These are phyloP conservation scores for Ambispora gerdemannii DNA, from an alignment of 192 early-diverging fungal species.

Conservation along the genomic window DNA sequence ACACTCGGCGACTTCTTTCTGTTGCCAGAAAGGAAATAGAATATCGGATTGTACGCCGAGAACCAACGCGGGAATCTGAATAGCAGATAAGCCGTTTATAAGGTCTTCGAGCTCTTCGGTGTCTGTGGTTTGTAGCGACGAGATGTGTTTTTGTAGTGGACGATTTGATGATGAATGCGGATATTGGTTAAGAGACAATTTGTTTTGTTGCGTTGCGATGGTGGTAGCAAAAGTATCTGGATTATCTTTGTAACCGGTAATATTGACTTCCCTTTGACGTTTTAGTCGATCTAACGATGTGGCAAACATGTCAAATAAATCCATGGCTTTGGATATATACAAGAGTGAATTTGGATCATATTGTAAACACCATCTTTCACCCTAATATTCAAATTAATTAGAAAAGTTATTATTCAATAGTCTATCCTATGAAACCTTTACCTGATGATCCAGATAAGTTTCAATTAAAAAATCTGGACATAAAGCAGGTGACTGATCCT, in stretches of 20 bases:
- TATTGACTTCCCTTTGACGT: constrained; percentile 43
- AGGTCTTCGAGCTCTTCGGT: constrained; percentile 52
- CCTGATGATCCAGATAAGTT: constrained; percentile 88
- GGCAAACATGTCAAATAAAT: constrained; percentile 92
- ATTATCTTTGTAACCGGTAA: constrained; percentile 28
- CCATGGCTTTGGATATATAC: constrained; percentile 97
- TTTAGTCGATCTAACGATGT: constrained; percentile 46
- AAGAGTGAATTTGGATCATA: constrained; percentile 93
- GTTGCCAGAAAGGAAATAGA: constrained; percentile 92
- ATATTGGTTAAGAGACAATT: constrained; percentile 17
- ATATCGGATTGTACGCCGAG: constrained; percentile 95
- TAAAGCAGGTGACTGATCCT: constrained; percentile 70
- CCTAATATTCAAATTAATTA: constrained; percentile 43
- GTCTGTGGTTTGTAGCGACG: constrained; percentile 15
- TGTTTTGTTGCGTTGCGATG: constrained; percentile 27
- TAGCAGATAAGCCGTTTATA: constrained; percentile 63
- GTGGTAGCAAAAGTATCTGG: constrained; percentile 33
- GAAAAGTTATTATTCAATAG: constrained; percentile 23
- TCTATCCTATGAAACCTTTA: too few species aligned
- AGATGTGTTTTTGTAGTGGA: not conserved
- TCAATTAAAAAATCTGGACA: constrained; percentile 95
- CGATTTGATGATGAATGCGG: not conserved
- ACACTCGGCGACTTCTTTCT: constrained; percentile 92
- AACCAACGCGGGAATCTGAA: constrained; percentile 81
- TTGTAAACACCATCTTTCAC: constrained; percentile 87